phyloP scores from a whole-genome alignment of 148 eudicot genomes.

The Linanthus parryae region DNA sequence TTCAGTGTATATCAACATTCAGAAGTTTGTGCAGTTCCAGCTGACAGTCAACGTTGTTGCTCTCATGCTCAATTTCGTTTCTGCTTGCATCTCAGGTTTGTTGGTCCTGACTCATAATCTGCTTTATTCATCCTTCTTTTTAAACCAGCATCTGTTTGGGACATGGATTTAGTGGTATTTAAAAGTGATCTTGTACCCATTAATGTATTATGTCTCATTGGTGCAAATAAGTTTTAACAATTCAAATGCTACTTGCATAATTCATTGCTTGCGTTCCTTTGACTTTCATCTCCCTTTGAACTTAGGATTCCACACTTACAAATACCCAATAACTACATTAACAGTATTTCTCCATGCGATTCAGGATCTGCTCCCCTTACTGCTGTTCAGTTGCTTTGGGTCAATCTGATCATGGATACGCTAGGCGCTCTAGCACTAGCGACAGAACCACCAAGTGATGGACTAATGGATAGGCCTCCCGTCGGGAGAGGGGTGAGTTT shows the following conservation, averaged over 20 bases:
- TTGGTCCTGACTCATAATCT: not conserved
- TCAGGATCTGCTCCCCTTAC: slow-evolving; percentile 96
- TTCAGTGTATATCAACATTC: slow-evolving; percentile 85
- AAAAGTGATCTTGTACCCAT: too few relatives aligned
- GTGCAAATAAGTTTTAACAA: too few relatives aligned
- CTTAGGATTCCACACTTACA: too few relatives aligned
- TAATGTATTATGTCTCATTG: too few relatives aligned
- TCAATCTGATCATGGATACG: slow-evolving; percentile 95
- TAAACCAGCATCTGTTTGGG: too few relatives aligned
- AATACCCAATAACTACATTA: not conserved
- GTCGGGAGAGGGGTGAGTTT: slow-evolving; percentile 54
- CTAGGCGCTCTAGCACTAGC: slow-evolving; percentile 92
- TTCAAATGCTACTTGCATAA: too few relatives aligned
- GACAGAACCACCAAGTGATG: slow-evolving; percentile 82
- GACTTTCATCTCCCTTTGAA: too few relatives aligned
- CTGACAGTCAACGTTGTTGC: slow-evolving; percentile 89
- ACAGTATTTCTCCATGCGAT: not conserved
- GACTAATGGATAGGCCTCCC: slow-evolving; percentile 72
- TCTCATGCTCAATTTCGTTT: slow-evolving; percentile 70
- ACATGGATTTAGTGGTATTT: too few relatives aligned
- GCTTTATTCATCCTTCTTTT: too few relatives aligned
- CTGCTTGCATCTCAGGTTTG: slow-evolving; percentile 77
- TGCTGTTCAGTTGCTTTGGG: slow-evolving; percentile 92
- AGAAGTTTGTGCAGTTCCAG: slow-evolving; percentile 95
- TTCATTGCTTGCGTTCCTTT: too few relatives aligned